Base-by-base conservation (phyloP, 1,284 basidiomycete genomes). In the Sporisorium scitamineum region DNA sequence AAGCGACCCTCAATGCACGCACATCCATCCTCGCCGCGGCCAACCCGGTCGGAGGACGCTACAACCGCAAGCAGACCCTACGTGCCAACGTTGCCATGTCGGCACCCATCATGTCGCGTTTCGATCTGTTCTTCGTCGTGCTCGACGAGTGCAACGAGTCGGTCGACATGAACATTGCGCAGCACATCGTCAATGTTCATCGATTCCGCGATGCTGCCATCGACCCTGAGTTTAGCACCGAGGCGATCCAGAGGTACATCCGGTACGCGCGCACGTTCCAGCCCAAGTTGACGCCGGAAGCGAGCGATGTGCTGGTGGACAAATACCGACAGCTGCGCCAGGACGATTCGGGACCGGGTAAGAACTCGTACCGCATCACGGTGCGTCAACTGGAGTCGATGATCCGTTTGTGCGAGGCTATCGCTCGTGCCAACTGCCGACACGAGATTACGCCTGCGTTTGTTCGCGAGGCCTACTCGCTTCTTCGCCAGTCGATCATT, bases 51-150 rank as follows among this genome's bases (percentile, higher is more conserved):
- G 94, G 95, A 8, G 96, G 97, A 13, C 89, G 97, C 60, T 99
- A 99, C 85, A 97, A 99, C 86, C 90, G 94, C 77, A 99, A 97
- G 88, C 94, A 93, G 87, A 92, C 92, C 5, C 87, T 99, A 26
- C 89, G 95, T 20, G 92, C 92, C n/a, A 99, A 99, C 86, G 92
- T 99, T 11, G 94, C 94, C 67, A 98, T 99, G 96, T 95, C 92
- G 55, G 93, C 95, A 0, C 97, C 97, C 2, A 99, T 99, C 87
- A 99, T 99, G 96, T 96, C 94, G 87, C 91, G 97, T 78, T 99
- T 99, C 85, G 97, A 99, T 86, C 86, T 99, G 74, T 99, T 99
- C 88, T 99, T 99, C 84, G 94, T 99, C 62, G 95, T 99, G 14
- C 89, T 99, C 45, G 97, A 99, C 85, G 96, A 99, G 84, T 98